A percentile compares a stretch with the other conserved stretches of the same genome.
Evolutionary conservation across 2,329 filamentous ascomycete species (phyloP).

Genomic region (Metarhizium humberi): DNA sequence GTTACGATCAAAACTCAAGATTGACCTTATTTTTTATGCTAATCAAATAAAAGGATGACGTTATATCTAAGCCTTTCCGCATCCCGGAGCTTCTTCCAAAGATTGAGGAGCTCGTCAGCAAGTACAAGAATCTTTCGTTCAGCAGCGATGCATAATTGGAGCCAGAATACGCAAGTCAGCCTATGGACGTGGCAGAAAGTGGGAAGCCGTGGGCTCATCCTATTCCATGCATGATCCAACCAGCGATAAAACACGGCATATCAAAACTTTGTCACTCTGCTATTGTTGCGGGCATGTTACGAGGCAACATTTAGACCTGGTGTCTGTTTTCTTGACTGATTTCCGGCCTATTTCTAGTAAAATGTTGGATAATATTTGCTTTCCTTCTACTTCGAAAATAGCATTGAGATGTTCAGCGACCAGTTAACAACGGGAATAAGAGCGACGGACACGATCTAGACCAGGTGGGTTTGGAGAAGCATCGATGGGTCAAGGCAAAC

Average conservation of each 20-base stretch:
- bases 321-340: too few relatives aligned
- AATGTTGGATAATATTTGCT: too few relatives aligned
- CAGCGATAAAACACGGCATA: background rate
- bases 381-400: too few relatives aligned
- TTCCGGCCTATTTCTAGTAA: too few relatives aligned
- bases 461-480: too few relatives aligned
- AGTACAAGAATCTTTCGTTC: conserved; percentile 25
- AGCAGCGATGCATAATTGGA: conserved; percentile 7
- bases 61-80: conserved; percentile 74
- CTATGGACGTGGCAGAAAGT: background rate
- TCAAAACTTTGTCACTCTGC: background rate
- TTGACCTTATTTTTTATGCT: background rate
- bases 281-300: background rate
- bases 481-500: too few relatives aligned
- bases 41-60: conserved; percentile 45
- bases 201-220: background rate
- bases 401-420: too few relatives aligned
- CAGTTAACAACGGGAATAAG: too few relatives aligned
- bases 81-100: conserved; percentile 61
- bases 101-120: conserved; percentile 47
- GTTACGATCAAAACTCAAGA: conserved; percentile 17
- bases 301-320: background rate
- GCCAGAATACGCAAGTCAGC: background rate
- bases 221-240: background rate
- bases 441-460: too few relatives aligned